Percentiles rank a stretch among this genome's conserved stretches.
phyloP scores from a whole-genome alignment of 345 rosid genomes.

The Gossypium australe region DNA sequence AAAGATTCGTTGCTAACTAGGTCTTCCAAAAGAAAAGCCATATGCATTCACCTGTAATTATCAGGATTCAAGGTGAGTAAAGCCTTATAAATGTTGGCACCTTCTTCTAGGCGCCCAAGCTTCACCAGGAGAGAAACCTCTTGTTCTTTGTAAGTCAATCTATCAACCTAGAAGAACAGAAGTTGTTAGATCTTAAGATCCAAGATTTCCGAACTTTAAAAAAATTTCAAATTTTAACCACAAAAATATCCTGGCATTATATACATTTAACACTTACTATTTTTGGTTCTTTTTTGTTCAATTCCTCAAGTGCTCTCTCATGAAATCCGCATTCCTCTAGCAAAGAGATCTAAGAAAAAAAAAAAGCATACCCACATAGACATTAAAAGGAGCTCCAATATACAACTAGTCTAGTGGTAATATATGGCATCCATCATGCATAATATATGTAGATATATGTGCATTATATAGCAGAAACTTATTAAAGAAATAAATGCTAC shows the following conservation, averaged over 20 bases:
- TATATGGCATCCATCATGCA: not conserved
- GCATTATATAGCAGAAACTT: not conserved
- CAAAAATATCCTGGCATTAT: not conserved
- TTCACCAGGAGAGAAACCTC: slow-evolving; percentile 78
- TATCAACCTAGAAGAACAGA: slow-evolving; percentile 66
- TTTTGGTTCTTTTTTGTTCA: slow-evolving; percentile 68
- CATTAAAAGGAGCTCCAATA: not conserved
- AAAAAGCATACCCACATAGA: slow-evolving; percentile 3
- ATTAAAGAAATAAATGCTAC: not conserved
- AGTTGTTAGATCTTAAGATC: slow-evolving; percentile 9
- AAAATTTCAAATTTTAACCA: not conserved
- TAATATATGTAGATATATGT: not conserved
- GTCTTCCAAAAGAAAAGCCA: not conserved
- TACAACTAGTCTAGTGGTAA: not conserved
- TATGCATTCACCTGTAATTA: slow-evolving; percentile 68
- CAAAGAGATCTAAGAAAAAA: slow-evolving; percentile 59
- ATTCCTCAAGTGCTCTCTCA: slow-evolving; percentile 75
- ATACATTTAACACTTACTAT: slow-evolving; percentile 47
- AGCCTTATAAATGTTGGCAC: slow-evolving; percentile 55
- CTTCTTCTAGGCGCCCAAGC: slow-evolving; percentile 74
- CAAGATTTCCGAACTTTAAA: not conserved
- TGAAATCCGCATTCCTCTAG: slow-evolving; percentile 71
- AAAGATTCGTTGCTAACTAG: not conserved
- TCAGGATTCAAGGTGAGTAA: slow-evolving; percentile 92
- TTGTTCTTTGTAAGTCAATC: slow-evolving; percentile 75